Evolutionary conservation across 2,329 filamentous ascomycete species (phyloP).

Genomic region (Penicillium sp.): DNA sequence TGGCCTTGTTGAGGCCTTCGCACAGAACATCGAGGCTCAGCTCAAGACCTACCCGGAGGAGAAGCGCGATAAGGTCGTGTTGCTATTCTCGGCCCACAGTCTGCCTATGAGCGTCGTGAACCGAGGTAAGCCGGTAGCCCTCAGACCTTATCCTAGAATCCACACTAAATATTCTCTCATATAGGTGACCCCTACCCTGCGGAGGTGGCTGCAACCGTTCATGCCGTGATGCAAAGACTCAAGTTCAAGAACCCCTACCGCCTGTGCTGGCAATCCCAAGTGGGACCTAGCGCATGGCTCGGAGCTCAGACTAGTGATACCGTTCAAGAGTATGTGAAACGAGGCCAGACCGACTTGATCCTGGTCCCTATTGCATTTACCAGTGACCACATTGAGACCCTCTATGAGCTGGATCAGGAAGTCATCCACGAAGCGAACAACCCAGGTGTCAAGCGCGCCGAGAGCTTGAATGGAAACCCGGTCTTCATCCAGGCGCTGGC

Average conservation of each 20-base stretch:
- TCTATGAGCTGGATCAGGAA: slow-evolving; percentile 91
- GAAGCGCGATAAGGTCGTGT: slow-evolving; percentile 72
- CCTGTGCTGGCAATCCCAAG: slow-evolving; percentile 96
- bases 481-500: slow-evolving; percentile 90
- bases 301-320: slow-evolving; percentile 89
- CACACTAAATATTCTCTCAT: slow-evolving; percentile 1
- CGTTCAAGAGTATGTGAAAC: slow-evolving; percentile 82
- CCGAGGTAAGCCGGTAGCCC: slow-evolving; percentile 57
- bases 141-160: not conserved
- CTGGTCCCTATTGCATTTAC: slow-evolving; percentile 97
- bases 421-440: slow-evolving; percentile 82
- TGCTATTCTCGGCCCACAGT: slow-evolving; percentile 94
- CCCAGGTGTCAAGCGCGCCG: slow-evolving; percentile 80
- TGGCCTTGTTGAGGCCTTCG: slow-evolving; percentile 87
- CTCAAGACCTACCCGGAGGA: slow-evolving; percentile 81
- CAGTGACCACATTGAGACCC: slow-evolving; percentile 97
- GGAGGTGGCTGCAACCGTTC: slow-evolving; percentile 92
- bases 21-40: slow-evolving; percentile 84
- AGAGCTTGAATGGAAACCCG: slow-evolving; percentile 86
- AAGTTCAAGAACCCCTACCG: slow-evolving; percentile 88
- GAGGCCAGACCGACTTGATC: slow-evolving; percentile 86
- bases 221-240: slow-evolving; percentile 92
- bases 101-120: slow-evolving; percentile 98
- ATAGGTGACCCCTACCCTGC: slow-evolving; percentile 88
- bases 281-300: slow-evolving; percentile 91